A percentile compares a stretch with the other conserved stretches of the same genome.
Evolutionary conservation across 495 filamentous ascomycete species (phyloP).

Genomic region (Podospora anserina): DNA sequence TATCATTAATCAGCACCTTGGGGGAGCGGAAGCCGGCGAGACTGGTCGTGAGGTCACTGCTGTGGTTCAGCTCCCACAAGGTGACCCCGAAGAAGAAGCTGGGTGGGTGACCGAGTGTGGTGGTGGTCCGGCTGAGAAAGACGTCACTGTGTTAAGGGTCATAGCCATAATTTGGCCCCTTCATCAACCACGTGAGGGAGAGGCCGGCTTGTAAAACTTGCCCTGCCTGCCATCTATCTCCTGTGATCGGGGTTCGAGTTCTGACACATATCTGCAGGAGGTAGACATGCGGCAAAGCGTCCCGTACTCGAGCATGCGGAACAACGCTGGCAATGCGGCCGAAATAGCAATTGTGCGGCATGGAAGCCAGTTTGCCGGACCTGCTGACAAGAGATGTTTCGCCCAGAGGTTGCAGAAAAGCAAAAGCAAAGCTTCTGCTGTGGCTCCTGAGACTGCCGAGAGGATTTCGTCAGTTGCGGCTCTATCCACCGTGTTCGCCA

Average conservation of each 20-base stretch:
- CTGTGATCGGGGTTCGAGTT: background rate
- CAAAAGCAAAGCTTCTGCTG: background rate
- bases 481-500: background rate
- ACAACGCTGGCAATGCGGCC: conserved; percentile 8
- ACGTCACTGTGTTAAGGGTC: background rate
- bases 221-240: background rate
- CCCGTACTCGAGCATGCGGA: background rate
- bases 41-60: background rate
- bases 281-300: conserved; percentile 8
- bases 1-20: background rate
- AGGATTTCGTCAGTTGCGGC: conserved; percentile 6
- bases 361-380: conserved; percentile 2
- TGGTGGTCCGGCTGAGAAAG: conserved; percentile 3
- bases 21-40: conserved; percentile 10
- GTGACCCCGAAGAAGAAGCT: background rate
- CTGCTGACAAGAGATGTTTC: background rate
- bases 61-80: background rate
- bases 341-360: conserved; percentile 3
- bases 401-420: background rate
- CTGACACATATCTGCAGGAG: background rate
- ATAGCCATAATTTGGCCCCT: background rate
- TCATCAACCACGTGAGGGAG: too few relatives aligned
- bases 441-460: background rate
- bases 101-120: background rate
- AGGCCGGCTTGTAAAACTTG: too few relatives aligned